Conservation (phyloP, 495 filamentous ascomycete species). For the Clohesyomyces aquaticus region DNA sequence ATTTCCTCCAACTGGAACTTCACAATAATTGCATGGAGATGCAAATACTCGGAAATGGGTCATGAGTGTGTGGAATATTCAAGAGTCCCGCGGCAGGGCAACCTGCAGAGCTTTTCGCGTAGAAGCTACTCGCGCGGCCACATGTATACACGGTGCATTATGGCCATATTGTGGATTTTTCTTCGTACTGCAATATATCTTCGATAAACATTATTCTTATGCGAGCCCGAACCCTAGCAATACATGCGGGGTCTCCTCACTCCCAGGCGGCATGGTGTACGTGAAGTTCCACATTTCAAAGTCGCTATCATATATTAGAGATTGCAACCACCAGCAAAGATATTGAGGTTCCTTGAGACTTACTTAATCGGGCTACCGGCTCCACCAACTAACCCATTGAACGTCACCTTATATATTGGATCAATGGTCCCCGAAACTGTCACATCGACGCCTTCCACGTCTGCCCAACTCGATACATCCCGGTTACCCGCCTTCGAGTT, state of each 20-base stretch:
- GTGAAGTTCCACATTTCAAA: slow-evolving; percentile 35
- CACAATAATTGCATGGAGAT: no score
- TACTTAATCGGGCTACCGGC: slow-evolving; percentile 25
- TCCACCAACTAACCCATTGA: slow-evolving; percentile 26
- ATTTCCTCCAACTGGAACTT: no score
- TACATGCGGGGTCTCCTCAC: slow-evolving; percentile 12
- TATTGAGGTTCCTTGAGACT: slow-evolving; percentile 2
- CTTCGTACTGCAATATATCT: no score
- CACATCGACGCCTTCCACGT: slow-evolving; percentile 23
- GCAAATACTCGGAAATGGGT: no score
- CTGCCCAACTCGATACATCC: slow-evolving; percentile 22
- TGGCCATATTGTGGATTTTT: no score
- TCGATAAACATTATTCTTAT: no score
- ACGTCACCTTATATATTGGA: slow-evolving; percentile 12
- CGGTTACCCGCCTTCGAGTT: slow-evolving; percentile 19
- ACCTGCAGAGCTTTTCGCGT: no score
- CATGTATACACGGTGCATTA: no score
- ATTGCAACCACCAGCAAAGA: background rate
- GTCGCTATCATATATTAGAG: slow-evolving; percentile 7
- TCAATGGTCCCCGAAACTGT: slow-evolving; percentile 13
- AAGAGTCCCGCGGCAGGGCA: no score
- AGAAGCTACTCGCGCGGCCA: no score
- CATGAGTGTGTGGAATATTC: no score
- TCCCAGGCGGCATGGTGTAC: slow-evolving; percentile 16
- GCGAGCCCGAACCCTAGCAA: slow-evolving; percentile 14